These are phyloP conservation scores for Chenopodium suecicum DNA, from an alignment of 148 eudicot species.

Conservation along the genomic window DNA sequence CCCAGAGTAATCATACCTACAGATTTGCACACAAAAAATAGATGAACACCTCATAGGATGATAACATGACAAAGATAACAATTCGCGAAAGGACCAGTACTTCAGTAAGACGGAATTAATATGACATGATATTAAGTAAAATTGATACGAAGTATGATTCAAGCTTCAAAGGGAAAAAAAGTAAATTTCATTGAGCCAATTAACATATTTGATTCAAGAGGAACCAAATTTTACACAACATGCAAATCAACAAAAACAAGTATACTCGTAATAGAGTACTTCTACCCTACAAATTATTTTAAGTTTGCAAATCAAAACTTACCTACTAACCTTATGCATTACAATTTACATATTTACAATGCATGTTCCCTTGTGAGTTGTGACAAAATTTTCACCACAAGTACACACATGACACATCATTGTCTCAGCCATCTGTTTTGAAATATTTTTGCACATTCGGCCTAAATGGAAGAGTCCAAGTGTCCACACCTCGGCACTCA, in stretches of 20 bases:
- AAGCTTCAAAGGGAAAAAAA: no score
- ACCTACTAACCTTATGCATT: neutral
- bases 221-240: neutral
- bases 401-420: neutral
- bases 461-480: neutral
- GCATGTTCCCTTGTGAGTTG: neutral
- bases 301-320: neutral
- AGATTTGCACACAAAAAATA: constrained; percentile 19
- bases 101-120: neutral
- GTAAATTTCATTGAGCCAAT: neutral
- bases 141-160: neutral
- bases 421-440: neutral
- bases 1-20: constrained; percentile 98
- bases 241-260: neutral
- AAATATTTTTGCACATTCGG: neutral
- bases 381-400: neutral
- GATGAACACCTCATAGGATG: constrained; percentile 2
- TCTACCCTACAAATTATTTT: neutral
- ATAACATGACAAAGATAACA: neutral
- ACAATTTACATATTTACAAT: no score
- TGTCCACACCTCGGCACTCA: neutral
- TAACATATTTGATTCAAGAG: neutral
- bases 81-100: neutral
- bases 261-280: neutral
- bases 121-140: neutral